Evolutionary conservation across 148 eudicot genomes (phyloP).

Genomic region (Tetragonia tetragonoides): DNA sequence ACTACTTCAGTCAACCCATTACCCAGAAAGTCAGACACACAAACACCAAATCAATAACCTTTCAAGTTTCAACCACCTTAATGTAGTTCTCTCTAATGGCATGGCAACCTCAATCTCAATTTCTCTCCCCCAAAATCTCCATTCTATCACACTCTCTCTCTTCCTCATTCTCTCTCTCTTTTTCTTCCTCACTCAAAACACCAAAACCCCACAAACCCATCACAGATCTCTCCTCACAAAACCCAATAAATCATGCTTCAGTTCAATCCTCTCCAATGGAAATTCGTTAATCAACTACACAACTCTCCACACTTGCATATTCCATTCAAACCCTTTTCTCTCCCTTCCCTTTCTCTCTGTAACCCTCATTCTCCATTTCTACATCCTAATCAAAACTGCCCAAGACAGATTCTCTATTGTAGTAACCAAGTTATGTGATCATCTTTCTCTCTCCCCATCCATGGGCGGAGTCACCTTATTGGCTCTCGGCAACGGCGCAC

Average conservation of each 20-base stretch:
- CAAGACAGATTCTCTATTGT: conserved; percentile 59
- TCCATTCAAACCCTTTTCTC: conserved; percentile 34
- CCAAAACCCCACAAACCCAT: conserved; percentile 25
- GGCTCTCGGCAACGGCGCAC: conserved; percentile 92
- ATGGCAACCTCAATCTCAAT: conserved; percentile 51
- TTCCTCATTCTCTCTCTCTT: conserved; percentile 37
- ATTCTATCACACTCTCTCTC: conserved; percentile 30
- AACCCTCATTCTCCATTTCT: conserved; percentile 57
- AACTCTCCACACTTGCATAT: conserved; percentile 51
- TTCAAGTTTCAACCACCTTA: not conserved
- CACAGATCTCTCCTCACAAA: conserved; percentile 43
- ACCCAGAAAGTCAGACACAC: no score
- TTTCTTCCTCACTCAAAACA: conserved; percentile 37
- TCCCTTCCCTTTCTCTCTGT: conserved; percentile 59
- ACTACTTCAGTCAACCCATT: no score
- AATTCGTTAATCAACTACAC: conserved; percentile 52
- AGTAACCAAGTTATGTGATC: conserved; percentile 58
- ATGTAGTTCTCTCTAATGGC: conserved; percentile 36
- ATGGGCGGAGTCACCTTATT: conserved; percentile 88
- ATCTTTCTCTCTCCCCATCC: conserved; percentile 58
- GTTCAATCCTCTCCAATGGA: conserved; percentile 34
- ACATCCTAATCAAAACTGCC: conserved; percentile 71
- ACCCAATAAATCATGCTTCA: conserved; percentile 27
- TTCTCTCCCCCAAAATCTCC: not conserved
- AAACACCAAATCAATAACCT: not conserved